Base-by-base conservation (phyloP, 345 rosid species). In the Citrus sinensis region DNA sequence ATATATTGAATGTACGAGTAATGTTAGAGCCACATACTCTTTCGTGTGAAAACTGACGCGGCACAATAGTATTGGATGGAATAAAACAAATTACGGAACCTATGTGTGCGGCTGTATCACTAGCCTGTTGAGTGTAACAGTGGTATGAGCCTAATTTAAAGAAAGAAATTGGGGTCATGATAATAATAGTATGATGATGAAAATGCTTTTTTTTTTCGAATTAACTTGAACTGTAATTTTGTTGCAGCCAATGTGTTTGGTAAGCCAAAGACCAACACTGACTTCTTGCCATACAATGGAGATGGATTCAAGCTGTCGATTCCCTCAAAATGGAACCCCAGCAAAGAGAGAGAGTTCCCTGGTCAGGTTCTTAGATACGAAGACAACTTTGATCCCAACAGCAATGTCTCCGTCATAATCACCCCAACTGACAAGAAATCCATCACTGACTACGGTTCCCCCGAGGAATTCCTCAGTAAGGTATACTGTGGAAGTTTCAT, bases 291-390 rank as follows among this genome's bases (percentile, higher is more conserved):
- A 0, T 92, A 86, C 82, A 83, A n/a, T 35, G 98, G 97, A 51
- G 82, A 91, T 39, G 95, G 99, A 39, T 95, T 95, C 89, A 90
- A 85, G 87, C 51, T 95, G 14, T 79, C 74, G n/a, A 73, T 93
- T 39, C 99, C 99, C 34, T 7, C 99, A 49, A 95, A 95, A 84
- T 93, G 98, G 99, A 95, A 91, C 84, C 98, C 94, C n/a, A 93
- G 96, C 90, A 92, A 90, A 75, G 99, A 93, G 87, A 76, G 69
- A 34, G 99, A 95, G 84, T 95, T 25, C 88, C 97, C 98, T 1
- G 99, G 98, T 64, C 97, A 94, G 85, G 94, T 96, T 42, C 88
- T 93, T 2, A 87, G 99, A 70, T 94, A 74, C 11, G 97, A 96
- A 85, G 98, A 96, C 89, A 96, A 94, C 87, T 94, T 91, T 34